Evolutionary conservation across 2,329 filamentous ascomycete genomes (phyloP).

Genomic region (Diaporthe citriasiana): DNA sequence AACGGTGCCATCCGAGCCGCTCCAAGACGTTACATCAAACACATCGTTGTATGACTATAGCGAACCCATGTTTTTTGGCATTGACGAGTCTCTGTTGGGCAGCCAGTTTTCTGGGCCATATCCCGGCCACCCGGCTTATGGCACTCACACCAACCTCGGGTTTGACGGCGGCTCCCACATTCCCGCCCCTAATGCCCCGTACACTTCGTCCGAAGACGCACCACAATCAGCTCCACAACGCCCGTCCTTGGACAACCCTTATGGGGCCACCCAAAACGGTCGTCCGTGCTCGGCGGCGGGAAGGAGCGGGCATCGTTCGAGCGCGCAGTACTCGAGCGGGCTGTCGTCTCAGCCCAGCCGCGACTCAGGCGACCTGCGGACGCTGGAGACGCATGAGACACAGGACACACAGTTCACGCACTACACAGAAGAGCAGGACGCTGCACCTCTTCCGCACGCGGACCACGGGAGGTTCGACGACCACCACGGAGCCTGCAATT

Average conservation of each 20-base stretch:
- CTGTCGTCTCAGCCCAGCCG: neutral
- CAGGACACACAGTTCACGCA: neutral
- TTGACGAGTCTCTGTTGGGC: neutral
- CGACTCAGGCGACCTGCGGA: neutral
- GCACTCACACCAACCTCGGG: neutral
- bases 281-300: neutral
- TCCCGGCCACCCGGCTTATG: neutral
- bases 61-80: neutral
- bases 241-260: neutral
- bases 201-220: neutral
- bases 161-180: neutral
- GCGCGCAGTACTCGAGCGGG: neutral
- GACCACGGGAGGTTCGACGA: neutral
- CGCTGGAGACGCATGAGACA: neutral
- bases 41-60: neutral
- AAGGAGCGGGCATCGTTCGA: neutral
- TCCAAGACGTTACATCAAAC: fast-evolving
- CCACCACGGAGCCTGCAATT: neutral
- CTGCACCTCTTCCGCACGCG: neutral
- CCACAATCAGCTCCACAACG: neutral
- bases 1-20: neutral
- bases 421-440: neutral
- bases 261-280: neutral
- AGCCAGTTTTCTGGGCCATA: neutral
- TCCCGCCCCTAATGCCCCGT: neutral